Evolutionary conservation across 2,329 filamentous ascomycete species (phyloP), one percentile per base, ranked within the genome.

Genomic region (Endocalyx cinctus): DNA sequence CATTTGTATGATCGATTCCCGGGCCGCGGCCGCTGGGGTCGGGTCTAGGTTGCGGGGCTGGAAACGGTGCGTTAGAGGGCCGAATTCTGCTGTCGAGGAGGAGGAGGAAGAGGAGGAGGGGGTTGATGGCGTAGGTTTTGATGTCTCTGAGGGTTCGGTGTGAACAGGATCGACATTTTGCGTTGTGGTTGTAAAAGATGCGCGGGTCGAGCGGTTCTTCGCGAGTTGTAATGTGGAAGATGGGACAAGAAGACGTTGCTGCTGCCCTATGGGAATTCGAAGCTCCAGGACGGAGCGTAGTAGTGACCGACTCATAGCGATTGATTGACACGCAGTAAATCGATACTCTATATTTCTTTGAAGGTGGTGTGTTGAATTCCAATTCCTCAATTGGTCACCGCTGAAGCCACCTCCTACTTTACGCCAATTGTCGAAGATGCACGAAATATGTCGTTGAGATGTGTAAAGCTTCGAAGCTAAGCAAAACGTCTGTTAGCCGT

Each of bases 251-350:
- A n/a, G n/a, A n/a, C n/a, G n/a, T n/a, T n/a, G n/a, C n/a, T n/a
- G n/a, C n/a, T n/a, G 58, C 13, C 58, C 51, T 27, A 58, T 47
- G 31, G 69, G 59, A 35, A 65, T 60, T 48, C 73, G 69, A 33
- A 79, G 68, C 67, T 81, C 78, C 60, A 79, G 58, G 29, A 78
- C 62, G 60, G 77, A 80, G 66, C 76, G 74, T 47, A 82, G 67
- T 42, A 84, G 62, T 44, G 74, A 69, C 55, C 77, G 70, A 56
- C 71, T 76, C 73, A 77, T 77, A 15, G 30, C 34, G 16, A n/a
- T 33, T 29, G 23, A 5, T 8, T 8, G n/a, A n/a, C 20, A 8
- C 20, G 20, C 8, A 23, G 20, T 8, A n/a, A n/a, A n/a, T n/a
- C n/a, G n/a, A n/a, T n/a, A n/a, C n/a, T n/a, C n/a, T n/a, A n/a